Percentiles rank a stretch among this genome's conserved stretches.
Conservation (phyloP, 139 green algal species). For the Chlorella sp. region DNA sequence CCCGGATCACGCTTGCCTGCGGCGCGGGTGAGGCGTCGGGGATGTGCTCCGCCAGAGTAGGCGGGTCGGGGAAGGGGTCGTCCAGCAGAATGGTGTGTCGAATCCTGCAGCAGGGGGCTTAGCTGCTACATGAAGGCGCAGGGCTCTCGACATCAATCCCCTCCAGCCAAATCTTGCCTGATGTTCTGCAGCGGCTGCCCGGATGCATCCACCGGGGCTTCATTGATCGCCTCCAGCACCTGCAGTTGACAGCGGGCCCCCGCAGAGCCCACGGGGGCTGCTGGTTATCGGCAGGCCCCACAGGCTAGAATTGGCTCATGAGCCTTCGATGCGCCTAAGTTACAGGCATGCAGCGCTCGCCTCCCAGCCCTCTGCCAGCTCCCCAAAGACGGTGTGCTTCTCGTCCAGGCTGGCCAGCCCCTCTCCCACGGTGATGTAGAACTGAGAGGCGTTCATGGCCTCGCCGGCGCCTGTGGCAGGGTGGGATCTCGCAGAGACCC, state of each 20-base stretch:
- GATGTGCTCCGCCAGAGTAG: slow-evolving; percentile 74
- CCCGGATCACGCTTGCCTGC: slow-evolving; percentile 33
- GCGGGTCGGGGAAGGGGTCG: slow-evolving; percentile 93
- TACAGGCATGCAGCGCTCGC: too few relatives aligned
- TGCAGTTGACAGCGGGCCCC: too few relatives aligned
- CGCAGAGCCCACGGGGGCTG: too few relatives aligned
- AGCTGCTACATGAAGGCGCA: too few relatives aligned
- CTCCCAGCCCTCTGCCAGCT: slow-evolving; percentile 91
- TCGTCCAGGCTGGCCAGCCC: slow-evolving; percentile 87
- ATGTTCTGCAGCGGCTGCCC: slow-evolving; percentile 94
- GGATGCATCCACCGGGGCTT: slow-evolving; percentile 82
- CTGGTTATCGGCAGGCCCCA: too few relatives aligned
- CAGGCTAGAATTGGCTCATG: too few relatives aligned
- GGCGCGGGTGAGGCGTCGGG: slow-evolving; percentile 81
- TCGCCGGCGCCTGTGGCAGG: slow-evolving; percentile 42
- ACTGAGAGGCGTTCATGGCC: slow-evolving; percentile 87
- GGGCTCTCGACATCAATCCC: too few relatives aligned
- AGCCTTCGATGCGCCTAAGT: too few relatives aligned
- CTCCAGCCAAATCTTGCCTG: slow-evolving; percentile 44
- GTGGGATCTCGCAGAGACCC: not conserved
- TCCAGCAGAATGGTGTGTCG: slow-evolving; percentile 95
- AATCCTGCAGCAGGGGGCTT: slow-evolving; percentile 70
- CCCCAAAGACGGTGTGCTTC: slow-evolving; percentile 94
- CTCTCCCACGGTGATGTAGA: slow-evolving; percentile 87
- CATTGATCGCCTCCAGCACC: slow-evolving; percentile 89